Evolutionary conservation across 1,284 basidiomycete species (phyloP), one percentile per base, ranked within the genome.

Genomic region (Ganoderma sinense): DNA sequence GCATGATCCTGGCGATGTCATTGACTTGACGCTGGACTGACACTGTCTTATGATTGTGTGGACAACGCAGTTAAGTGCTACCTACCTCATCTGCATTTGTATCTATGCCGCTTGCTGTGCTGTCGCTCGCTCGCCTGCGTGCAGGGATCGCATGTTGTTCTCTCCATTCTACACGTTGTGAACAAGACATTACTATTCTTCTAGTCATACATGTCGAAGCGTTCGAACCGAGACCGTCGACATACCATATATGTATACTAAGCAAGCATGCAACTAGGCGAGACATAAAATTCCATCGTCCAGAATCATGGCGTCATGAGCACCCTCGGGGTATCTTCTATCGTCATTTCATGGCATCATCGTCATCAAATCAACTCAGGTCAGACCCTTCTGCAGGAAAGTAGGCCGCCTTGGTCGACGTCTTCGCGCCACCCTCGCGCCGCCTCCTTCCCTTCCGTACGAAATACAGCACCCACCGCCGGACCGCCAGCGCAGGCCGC

Each of bases 21-120:
- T 73, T 10, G 72, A 73, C 45, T 56, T 73, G 36, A 73, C 72
- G 5, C 39, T 68, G 55, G 72, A 73, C 29, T 68, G 41, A 63
- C 0, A 18, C 36, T 1, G 43, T 62, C 11, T 7, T 10, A n/a
- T 23, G n/a, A n/a, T n/a, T 39, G 39, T n/a, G 1, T 51, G 62
- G n/a, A 60, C 26, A 23, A 33, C 23, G 33, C 31, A 23, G 43
- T 16, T 45, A 23, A 51, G 48, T 51, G 48, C 23, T 14, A 26
- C 26, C 23, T 14, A 26, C 26, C 23, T 23, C 11, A 14, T 63
- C 11, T 51, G n/a, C 2, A 29, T 39, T 29, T 41, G 59, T 41
- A n/a, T 61, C 23, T 40, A 10, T 14, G n/a, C 29, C 23, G 13
- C 23, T 41, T 23, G 26, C 10, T 36, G 36, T 36, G n/a, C n/a